Base-by-base conservation (phyloP, 192 early-diverging fungal species). In the Entomortierella beljakovae region DNA sequence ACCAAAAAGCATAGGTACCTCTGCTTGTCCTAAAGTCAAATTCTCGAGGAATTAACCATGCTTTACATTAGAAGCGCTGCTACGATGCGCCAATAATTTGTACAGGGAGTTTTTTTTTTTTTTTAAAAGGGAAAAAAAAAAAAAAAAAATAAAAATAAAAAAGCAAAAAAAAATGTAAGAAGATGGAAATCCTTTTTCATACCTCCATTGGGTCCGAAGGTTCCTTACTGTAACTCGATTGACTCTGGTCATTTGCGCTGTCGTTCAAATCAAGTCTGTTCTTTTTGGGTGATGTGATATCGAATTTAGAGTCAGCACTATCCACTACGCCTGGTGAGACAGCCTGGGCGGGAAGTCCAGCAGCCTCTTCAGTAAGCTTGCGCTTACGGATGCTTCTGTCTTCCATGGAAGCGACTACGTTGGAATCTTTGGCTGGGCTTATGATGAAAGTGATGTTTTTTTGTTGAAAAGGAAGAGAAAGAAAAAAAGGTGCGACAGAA, bases 311-410 rank as follows among this genome's bases (percentile, higher is more conserved):
- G 37, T 46, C 65, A 22, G 35, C 46, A 28, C 6, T 49, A 43
- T 48, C 54, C 43, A 22, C 50, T n/a, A 54, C 25, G 16, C 18
- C 56, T 22, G 75, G 29, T 3, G 50, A 35, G 49, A 59, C 61
- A 26, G 38, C 50, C 48, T 59, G 56, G 40, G 42, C 49, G n/a
- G 75, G 49, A 61, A 64, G 26, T 43, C 66, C 48, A 61, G 57
- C 46, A 66, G 67, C 61, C 50, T 79, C 75, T 53, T 79, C 75
- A 46, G 75, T 79, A 79, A 79, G 75, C 75, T 68, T 79, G 31
- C 75, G 75, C 75, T 79, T 79, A 65, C 75, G 75, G 75, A 79
- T 79, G 75, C 75, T 70, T 70, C 75, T 79, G 62, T 79, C 75
- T 57, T 79, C 75, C 75, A 79, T 79, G 70, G 75, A 79, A 79